Evolutionary conservation across 2,329 filamentous ascomycete species (phyloP).

Genomic region (Cercospora brassicicola): DNA sequence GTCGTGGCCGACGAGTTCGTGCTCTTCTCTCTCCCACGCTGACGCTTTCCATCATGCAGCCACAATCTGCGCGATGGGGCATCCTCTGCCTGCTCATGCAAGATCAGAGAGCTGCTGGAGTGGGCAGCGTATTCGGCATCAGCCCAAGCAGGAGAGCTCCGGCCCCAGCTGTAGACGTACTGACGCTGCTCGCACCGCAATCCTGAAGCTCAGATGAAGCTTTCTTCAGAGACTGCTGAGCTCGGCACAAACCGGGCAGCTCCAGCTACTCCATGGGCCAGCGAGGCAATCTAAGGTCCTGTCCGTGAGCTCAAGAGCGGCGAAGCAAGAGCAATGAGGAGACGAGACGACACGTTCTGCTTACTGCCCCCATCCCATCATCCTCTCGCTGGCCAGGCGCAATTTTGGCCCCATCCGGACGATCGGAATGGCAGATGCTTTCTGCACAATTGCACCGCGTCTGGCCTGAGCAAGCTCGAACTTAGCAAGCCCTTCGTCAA

Average conservation of each 20-base stretch:
- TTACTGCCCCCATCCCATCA: neutral
- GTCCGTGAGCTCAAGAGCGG: neutral
- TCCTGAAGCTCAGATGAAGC: neutral
- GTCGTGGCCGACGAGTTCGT: neutral
- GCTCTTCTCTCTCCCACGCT: neutral
- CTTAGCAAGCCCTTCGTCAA: neutral
- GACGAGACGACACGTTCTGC: neutral
- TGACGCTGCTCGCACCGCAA: neutral
- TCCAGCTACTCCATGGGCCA: neutral
- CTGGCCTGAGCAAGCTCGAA: neutral
- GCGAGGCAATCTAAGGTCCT: neutral
- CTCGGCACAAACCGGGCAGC: neutral
- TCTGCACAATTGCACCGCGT: neutral
- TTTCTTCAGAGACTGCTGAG: neutral
- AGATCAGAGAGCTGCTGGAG: neutral
- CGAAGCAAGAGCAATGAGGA: neutral
- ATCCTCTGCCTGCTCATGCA: neutral
- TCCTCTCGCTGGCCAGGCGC: neutral
- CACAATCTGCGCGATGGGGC: neutral
- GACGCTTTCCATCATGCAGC: neutral
- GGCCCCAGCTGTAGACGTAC: neutral
- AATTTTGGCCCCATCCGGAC: constrained; percentile 1
- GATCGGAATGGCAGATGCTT: constrained; percentile 6
- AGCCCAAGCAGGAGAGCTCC: neutral
- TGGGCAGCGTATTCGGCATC: neutral